Percentiles rank a stretch among this genome's conserved stretches.
These are phyloP conservation scores for Colletotrichum brevisporum DNA, from an alignment of 2,329 filamentous ascomycete genomes.

Conservation along the genomic window DNA sequence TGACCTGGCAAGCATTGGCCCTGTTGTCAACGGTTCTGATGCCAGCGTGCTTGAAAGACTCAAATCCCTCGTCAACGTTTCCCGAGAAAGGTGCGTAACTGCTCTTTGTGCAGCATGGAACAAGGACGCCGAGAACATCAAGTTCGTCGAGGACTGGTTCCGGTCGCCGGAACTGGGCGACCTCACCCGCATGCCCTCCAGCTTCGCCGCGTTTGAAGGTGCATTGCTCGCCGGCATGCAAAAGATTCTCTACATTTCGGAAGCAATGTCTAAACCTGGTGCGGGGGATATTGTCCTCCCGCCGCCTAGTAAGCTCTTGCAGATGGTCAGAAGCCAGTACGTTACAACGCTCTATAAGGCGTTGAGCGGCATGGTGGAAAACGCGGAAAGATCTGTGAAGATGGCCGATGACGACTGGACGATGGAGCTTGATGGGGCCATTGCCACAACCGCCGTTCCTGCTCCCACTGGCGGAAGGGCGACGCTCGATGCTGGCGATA, in stretches of 20 bases:
- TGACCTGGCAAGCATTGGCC: constrained; percentile 83
- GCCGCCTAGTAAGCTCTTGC: constrained; percentile 87
- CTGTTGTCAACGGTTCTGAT: constrained; percentile 69
- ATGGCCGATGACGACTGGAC: constrained; percentile 75
- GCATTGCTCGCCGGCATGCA: constrained; percentile 89
- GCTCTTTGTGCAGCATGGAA: constrained; percentile 94
- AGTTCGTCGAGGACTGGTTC: constrained; percentile 94
- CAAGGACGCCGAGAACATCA: constrained; percentile 92
- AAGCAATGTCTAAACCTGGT: constrained; percentile 82
- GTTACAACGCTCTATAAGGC: constrained; percentile 95
- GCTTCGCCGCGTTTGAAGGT: constrained; percentile 88
- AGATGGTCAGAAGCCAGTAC: constrained; percentile 93
- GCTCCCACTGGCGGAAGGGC: constrained; percentile 58
- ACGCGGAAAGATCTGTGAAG: constrained; percentile 83
- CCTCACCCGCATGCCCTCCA: constrained; percentile 89
- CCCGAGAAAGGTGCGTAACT: constrained; percentile 87
- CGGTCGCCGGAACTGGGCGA: constrained; percentile 85
- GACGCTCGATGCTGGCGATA: constrained; percentile 68
- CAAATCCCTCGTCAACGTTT: constrained; percentile 79
- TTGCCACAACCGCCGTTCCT: constrained; percentile 51
- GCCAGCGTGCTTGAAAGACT: constrained; percentile 78
- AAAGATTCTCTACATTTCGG: constrained; percentile 93
- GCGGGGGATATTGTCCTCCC: constrained; percentile 85
- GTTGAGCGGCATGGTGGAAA: constrained; percentile 95
- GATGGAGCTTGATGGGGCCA: constrained; percentile 60